Percentiles rank a stretch among this genome's conserved stretches.
Conservation (phyloP, 2,329 filamentous ascomycete species). For the Fusarium fracticaudum region DNA sequence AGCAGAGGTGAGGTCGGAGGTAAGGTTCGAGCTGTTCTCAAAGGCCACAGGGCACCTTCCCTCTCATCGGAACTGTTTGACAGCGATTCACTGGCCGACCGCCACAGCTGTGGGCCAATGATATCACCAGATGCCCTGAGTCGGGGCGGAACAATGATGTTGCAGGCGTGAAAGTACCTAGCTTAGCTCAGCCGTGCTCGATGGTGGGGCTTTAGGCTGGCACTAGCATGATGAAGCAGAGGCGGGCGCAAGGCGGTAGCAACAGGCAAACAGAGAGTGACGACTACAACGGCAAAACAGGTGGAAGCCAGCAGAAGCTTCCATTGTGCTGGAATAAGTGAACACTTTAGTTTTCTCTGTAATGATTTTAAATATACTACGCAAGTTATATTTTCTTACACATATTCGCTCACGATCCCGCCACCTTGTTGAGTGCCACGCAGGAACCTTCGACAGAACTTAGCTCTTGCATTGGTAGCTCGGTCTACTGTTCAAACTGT, state of each 20-base stretch:
- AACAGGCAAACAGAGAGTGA: slow-evolving; percentile 43
- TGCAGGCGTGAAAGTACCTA: slow-evolving; percentile 31
- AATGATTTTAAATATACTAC: background rate
- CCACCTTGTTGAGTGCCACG: slow-evolving; percentile 18
- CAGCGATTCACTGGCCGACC: slow-evolving; percentile 43
- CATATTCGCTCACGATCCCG: background rate
- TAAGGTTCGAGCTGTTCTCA: slow-evolving; percentile 41
- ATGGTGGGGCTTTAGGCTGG: slow-evolving; percentile 31
- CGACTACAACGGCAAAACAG: slow-evolving; percentile 39
- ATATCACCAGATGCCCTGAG: slow-evolving; percentile 42
- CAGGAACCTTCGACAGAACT: background rate
- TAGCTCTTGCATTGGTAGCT: slow-evolving; percentile 24
- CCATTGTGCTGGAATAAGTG: slow-evolving; percentile 11
- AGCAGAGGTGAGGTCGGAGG: slow-evolving; percentile 24
- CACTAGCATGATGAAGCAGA: slow-evolving; percentile 41
- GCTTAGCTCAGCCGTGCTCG: slow-evolving; percentile 41
- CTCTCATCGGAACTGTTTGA: slow-evolving; percentile 38
- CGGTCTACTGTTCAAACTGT: background rate
- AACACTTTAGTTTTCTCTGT: background rate
- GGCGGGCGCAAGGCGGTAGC: slow-evolving; percentile 29
- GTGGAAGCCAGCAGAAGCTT: slow-evolving; percentile 37
- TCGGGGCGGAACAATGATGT: slow-evolving; percentile 51
- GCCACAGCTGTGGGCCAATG: slow-evolving; percentile 48
- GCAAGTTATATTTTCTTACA: background rate
- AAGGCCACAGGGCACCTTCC: slow-evolving; percentile 43